A percentile compares a stretch with the other conserved stretches of the same genome.
Conservation (phyloP, 1,139 yeast genomes). For the Debaryomyces psychrophilus region DNA sequence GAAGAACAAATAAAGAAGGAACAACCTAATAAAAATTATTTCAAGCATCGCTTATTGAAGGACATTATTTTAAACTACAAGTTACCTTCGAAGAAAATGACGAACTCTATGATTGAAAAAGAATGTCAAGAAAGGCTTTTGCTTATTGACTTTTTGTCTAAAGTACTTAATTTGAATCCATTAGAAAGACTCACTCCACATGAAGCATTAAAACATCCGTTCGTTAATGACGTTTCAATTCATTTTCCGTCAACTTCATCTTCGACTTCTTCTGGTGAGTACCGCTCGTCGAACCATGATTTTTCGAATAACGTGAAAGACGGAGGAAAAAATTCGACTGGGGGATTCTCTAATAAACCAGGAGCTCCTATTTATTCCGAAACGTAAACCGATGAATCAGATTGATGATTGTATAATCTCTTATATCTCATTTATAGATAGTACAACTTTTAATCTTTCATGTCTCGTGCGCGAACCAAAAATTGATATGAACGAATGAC, state of each 20-base stretch:
- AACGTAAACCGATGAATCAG: neutral
- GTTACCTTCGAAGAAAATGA: slow-evolving; percentile 74
- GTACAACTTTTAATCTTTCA: neutral
- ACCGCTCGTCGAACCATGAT: neutral
- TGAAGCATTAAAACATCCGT: slow-evolving; percentile 91
- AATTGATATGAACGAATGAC: slow-evolving; percentile 3
- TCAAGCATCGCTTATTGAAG: slow-evolving; percentile 68
- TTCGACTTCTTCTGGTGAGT: slow-evolving; percentile 2
- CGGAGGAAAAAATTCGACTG: neutral
- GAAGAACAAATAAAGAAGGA: slow-evolving; percentile 64
- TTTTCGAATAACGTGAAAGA: slow-evolving; percentile 1
- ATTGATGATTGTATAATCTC: neutral
- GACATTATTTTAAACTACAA: slow-evolving; percentile 79
- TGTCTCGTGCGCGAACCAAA: neutral
- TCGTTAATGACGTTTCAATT: slow-evolving; percentile 50
- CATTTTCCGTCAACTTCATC: neutral
- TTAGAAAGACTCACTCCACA: slow-evolving; percentile 96
- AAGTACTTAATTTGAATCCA: slow-evolving; percentile 83
- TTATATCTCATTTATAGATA: neutral
- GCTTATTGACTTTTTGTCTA: slow-evolving; percentile 75
- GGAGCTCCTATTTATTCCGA: slow-evolving; percentile 2
- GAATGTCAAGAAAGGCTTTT: slow-evolving; percentile 76
- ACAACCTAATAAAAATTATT: slow-evolving; percentile 82
- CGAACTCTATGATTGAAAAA: slow-evolving; percentile 60
- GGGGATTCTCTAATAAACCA: neutral